phyloP scores from a whole-genome alignment of 192 early-diverging fungal genomes.

The Geranomyces michiganensis region DNA sequence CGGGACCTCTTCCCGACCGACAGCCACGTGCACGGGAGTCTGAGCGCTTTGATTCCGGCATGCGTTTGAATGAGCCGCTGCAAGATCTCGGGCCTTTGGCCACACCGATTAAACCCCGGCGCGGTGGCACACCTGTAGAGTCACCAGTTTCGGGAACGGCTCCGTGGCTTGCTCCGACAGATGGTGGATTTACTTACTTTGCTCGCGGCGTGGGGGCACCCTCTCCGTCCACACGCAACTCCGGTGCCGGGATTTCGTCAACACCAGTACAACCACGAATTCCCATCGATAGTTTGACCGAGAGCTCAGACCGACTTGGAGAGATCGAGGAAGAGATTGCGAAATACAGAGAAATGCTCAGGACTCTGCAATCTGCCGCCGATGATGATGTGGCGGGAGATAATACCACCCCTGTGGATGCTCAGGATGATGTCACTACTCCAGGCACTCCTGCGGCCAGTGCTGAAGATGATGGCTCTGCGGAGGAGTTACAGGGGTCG shows the following conservation, averaged over 20 bases:
- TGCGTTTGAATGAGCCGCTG: not conserved
- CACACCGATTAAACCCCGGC: not conserved
- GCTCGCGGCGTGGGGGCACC: not conserved
- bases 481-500: not conserved
- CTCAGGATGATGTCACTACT: not conserved
- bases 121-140: not conserved
- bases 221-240: not conserved
- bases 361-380: not conserved
- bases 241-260: not conserved
- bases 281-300: not conserved
- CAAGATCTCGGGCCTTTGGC: not conserved
- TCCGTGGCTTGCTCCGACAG: not conserved
- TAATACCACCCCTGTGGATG: not conserved
- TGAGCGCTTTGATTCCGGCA: not conserved
- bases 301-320: not conserved
- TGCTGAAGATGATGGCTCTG: not conserved
- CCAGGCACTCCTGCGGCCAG: not conserved
- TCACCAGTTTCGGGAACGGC: not conserved
- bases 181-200: not conserved
- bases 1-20: not conserved
- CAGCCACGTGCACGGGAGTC: not conserved
- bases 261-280: not conserved
- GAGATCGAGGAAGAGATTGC: constrained; percentile 18
- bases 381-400: not conserved
- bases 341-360: constrained; percentile 1